A percentile compares a stretch with the other conserved stretches of the same genome.
These are phyloP conservation scores for Endotrypanum monterogeii DNA, from an alignment of 208 protist genomes.

Conservation along the genomic window DNA sequence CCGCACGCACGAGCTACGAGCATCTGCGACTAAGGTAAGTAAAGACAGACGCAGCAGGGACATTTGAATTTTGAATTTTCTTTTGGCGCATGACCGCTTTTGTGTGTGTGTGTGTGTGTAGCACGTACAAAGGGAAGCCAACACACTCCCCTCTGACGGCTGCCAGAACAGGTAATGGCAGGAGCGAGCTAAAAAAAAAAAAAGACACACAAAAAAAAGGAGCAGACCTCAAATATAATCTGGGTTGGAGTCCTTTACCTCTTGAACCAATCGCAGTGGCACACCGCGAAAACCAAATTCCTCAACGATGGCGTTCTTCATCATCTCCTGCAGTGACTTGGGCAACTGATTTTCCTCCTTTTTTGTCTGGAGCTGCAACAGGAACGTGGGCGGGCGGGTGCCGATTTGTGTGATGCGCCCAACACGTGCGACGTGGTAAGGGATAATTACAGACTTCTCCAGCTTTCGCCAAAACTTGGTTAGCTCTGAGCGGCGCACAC, in stretches of 20 bases:
- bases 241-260: slow-evolving; percentile 87
- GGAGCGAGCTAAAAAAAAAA: not conserved
- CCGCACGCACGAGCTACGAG: no score
- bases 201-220: no score
- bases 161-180: not conserved
- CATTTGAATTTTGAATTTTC: no score
- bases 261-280: slow-evolving; percentile 86
- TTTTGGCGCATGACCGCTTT: no score
- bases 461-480: slow-evolving; percentile 91
- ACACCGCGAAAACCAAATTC: slow-evolving; percentile 92
- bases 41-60: no score
- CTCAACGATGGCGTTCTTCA: slow-evolving; percentile 91
- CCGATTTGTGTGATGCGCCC: slow-evolving; percentile 88
- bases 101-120: no score
- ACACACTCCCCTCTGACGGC: not conserved
- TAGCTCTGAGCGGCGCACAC: slow-evolving; percentile 75
- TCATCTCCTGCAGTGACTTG: slow-evolving; percentile 84
- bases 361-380: slow-evolving; percentile 90
- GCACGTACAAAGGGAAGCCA: no score
- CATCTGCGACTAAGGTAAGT: no score
- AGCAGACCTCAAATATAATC: slow-evolving; percentile 81
- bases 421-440: slow-evolving; percentile 86
- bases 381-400: slow-evolving; percentile 84
- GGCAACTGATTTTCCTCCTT: slow-evolving; percentile 81
- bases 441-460: slow-evolving; percentile 90